phyloP scores from a whole-genome alignment of 495 filamentous ascomycete genomes.

The Penicillium bialowiezense region DNA sequence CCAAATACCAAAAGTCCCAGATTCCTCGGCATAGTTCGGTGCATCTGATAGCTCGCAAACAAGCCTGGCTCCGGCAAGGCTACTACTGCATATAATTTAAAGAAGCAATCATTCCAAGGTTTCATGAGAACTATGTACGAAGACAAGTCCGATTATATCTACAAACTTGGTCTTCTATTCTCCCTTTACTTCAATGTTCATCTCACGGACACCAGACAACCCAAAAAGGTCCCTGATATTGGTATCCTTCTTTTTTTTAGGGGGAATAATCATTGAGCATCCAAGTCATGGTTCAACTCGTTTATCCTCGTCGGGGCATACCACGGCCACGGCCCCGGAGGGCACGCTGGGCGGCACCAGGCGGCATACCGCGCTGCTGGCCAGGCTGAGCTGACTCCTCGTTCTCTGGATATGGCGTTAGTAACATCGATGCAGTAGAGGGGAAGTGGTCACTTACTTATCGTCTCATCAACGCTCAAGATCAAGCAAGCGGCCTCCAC shows the following conservation, averaged over 20 bases:
- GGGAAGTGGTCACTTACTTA: slow-evolving; percentile 54
- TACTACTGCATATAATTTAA: too few species aligned
- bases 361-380: slow-evolving; percentile 74
- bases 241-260: slow-evolving; percentile 13
- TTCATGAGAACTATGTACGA: slow-evolving; percentile 15
- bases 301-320: slow-evolving; percentile 64
- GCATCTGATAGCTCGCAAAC: slow-evolving; percentile 7
- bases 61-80: too few species aligned
- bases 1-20: not conserved
- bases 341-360: slow-evolving; percentile 89
- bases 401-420: slow-evolving; percentile 54
- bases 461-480: slow-evolving; percentile 94
- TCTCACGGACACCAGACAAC: slow-evolving; percentile 2
- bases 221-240: slow-evolving; percentile 1
- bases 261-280: slow-evolving; percentile 14
- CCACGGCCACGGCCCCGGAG: slow-evolving; percentile 81
- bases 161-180: slow-evolving; percentile 14
- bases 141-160: slow-evolving; percentile 17
- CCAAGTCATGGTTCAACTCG: slow-evolving; percentile 22
- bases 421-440: slow-evolving; percentile 3
- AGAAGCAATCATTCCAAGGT: too few species aligned
- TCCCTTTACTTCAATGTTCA: slow-evolving; percentile 15
- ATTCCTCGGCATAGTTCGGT: not conserved
- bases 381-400: slow-evolving; percentile 83
- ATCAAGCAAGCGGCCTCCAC: slow-evolving; percentile 95